Conservation (phyloP, 495 filamentous ascomycete genomes). For the Delitschia confertaspora region DNA sequence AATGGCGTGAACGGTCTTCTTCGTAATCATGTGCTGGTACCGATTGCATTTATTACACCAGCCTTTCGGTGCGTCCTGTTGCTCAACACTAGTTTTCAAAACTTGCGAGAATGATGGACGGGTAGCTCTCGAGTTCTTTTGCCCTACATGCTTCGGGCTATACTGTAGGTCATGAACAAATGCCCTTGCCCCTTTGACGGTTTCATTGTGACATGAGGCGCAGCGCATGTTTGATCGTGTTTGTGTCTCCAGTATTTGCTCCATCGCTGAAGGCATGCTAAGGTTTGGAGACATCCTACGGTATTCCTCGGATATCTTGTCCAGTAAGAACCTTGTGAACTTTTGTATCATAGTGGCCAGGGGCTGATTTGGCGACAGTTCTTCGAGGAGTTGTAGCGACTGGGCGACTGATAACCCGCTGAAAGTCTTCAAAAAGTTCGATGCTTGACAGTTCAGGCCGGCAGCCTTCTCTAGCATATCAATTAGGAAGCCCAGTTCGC, state of each 20-base stretch:
- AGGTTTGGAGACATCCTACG: slow-evolving; percentile 50
- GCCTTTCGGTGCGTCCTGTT: slow-evolving; percentile 68
- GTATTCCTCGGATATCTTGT: slow-evolving; percentile 62
- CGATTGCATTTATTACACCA: slow-evolving; percentile 85
- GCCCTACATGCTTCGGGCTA: slow-evolving; percentile 32
- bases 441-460: slow-evolving; percentile 92
- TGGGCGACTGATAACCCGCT: slow-evolving; percentile 64
- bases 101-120: slow-evolving; percentile 67
- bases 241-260: slow-evolving; percentile 45
- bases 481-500: slow-evolving; percentile 90
- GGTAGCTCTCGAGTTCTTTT: slow-evolving; percentile 33
- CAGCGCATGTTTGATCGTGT: slow-evolving; percentile 61
- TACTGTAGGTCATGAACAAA: slow-evolving; percentile 81
- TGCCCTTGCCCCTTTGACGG: slow-evolving; percentile 54
- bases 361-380: slow-evolving; percentile 59
- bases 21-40: slow-evolving; percentile 71
- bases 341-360: slow-evolving; percentile 67
- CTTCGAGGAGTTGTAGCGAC: slow-evolving; percentile 68
- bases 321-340: slow-evolving; percentile 66
- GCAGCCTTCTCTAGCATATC: slow-evolving; percentile 97
- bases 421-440: slow-evolving; percentile 86
- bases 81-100: slow-evolving; percentile 76
- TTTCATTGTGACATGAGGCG: slow-evolving; percentile 73
- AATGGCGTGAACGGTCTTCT: slow-evolving; percentile 68
- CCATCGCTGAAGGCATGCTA: slow-evolving; percentile 40